These are phyloP conservation scores for Pachysolen tannophilus DNA, from an alignment of 805 yeast genomes.

Conservation along the genomic window DNA sequence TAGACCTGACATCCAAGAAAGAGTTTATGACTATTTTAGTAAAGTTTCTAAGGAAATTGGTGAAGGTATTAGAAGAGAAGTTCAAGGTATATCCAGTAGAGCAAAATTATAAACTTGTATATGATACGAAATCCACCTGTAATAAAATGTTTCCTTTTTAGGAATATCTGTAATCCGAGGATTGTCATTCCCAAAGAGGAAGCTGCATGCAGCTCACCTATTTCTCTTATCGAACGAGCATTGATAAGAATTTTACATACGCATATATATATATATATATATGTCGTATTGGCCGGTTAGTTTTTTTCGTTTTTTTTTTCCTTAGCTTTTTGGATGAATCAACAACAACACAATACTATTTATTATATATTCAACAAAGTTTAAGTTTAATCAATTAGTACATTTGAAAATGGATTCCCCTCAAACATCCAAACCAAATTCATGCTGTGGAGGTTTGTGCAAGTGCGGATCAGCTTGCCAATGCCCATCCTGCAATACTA, in stretches of 20 bases:
- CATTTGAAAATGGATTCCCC: slow-evolving; percentile 3
- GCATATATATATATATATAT: not conserved
- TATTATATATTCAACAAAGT: not conserved
- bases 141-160: not conserved
- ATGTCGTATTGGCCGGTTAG: too few relatives aligned
- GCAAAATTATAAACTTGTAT: slow-evolving; percentile 18
- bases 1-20: slow-evolving; percentile 66
- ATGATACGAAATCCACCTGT: not conserved
- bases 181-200: not conserved
- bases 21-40: slow-evolving; percentile 67
- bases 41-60: slow-evolving; percentile 69
- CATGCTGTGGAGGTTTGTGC: slow-evolving; percentile 22
- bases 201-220: too few relatives aligned
- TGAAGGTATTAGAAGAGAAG: slow-evolving; percentile 56
- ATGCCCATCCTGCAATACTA: slow-evolving; percentile 28
- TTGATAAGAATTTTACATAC: too few relatives aligned
- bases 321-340: slow-evolving; percentile 1
- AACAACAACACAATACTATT: not conserved
- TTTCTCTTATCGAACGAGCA: too few relatives aligned
- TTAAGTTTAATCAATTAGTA: slow-evolving; percentile 1
- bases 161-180: not conserved
- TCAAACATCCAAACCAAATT: slow-evolving; percentile 9
- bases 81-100: slow-evolving; percentile 44
- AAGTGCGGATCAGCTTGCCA: slow-evolving; percentile 27
- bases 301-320: too few relatives aligned